Evolutionary conservation across 192 early-diverging fungal species (phyloP).

Genomic region (Backusella circina): DNA sequence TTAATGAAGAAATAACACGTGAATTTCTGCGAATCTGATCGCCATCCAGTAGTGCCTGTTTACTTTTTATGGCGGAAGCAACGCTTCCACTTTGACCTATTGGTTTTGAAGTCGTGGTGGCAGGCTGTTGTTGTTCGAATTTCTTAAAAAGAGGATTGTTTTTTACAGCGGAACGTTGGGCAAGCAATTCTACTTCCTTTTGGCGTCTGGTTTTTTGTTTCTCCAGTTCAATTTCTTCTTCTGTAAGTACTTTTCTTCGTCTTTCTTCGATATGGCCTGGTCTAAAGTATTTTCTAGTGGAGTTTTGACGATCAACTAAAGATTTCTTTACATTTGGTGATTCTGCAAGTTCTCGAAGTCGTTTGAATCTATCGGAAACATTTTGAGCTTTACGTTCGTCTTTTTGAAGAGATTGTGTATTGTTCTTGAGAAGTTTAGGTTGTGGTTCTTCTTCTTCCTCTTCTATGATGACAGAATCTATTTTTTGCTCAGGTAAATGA

Average conservation of each 20-base stretch:
- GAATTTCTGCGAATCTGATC: constrained; percentile 11
- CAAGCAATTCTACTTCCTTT: constrained; percentile 12
- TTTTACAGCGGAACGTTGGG: constrained; percentile 23
- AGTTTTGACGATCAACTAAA: constrained; percentile 5
- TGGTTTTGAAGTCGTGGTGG: neutral
- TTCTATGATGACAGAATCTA: neutral
- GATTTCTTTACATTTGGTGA: constrained; percentile 3
- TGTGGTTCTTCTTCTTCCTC: neutral
- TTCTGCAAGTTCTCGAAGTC: constrained; percentile 15
- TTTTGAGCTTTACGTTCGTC: neutral
- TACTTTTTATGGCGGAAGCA: neutral
- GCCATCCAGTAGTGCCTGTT: neutral
- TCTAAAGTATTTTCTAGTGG: constrained; percentile 13
- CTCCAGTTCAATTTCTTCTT: constrained; percentile 12
- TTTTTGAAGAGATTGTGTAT: neutral
- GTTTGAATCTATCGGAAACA: constrained; percentile 14
- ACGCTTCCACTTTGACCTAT: neutral
- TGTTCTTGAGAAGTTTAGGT: neutral
- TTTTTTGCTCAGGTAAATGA: neutral
- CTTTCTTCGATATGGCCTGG: constrained; percentile 20
- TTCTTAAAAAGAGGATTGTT: constrained; percentile 26
- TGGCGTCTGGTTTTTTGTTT: constrained; percentile 10
- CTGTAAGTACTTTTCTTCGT: constrained; percentile 9
- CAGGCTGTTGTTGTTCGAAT: constrained; percentile 7
- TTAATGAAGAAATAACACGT: constrained; percentile 8